Base-by-base conservation (phyloP, 2,329 filamentous ascomycete genomes). In the Lecanicillium sp. region DNA sequence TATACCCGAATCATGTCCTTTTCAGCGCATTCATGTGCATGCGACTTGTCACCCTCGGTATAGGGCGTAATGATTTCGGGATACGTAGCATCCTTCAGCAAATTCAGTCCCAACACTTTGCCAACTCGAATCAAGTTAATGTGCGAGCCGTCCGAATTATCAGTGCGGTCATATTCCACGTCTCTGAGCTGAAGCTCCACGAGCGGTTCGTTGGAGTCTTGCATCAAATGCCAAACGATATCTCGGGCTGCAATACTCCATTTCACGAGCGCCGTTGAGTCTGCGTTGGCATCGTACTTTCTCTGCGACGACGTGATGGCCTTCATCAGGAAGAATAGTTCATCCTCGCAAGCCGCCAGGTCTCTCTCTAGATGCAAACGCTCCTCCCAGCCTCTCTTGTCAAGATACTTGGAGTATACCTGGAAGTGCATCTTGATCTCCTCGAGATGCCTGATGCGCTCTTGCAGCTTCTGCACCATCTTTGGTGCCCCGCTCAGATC, bases 311-410 rank as follows among this genome's bases (percentile, higher is more conserved):
- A 94, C 2, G 92, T 98, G 57, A 98, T 98, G 29, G 92, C 94
- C 54, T 98, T 97, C 92, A 98, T 97, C 69, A 98, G 85, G 65
- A 98, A 98, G 71, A 98, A 99, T 8, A 99, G 65, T 60, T 99
- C 94, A 53, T 98, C 92, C 58, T 97, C 92, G 53, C 87, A 96
- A 15, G 79, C 79, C 9, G 87, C 78, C 36, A 98, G 68, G 56
- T 98, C 92, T 37, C 85, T 82, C 56, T 98, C 92, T 31, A 99
- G 73, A n/a, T 81, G 67, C 43, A 96, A 71, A 25, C 88, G 79
- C 56, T 97, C 90, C 55, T 92, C 80, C 89, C 90, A 97, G 12
- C 89, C 89, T 54, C 85, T 79, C 52, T 81, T 81, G 59, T 97
- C 90, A 18, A 98, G 72, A 44, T 84, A 84, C 51, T 84, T 84